Percentiles rank a stretch among this genome's conserved stretches.
Conservation (phyloP, 352 stramenopile genomes). For the Globisporangium parvum region DNA sequence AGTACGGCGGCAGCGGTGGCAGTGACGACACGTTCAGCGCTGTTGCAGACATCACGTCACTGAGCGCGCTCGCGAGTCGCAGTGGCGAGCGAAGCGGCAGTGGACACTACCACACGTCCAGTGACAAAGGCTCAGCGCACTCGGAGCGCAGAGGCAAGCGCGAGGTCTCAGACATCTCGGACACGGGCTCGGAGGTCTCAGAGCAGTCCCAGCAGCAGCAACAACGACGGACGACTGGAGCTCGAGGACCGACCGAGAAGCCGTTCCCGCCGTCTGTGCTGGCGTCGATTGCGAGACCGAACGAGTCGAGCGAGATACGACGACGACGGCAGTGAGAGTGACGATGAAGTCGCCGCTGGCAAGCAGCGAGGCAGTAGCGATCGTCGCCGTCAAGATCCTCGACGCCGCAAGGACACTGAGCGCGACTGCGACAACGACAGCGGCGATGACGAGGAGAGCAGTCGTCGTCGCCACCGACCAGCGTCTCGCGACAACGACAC, state of each 20-base stretch:
- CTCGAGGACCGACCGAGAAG: constrained; percentile 5
- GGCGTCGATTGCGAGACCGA: constrained; percentile 14
- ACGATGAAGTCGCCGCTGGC: constrained; percentile 17
- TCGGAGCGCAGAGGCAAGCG: constrained; percentile 22
- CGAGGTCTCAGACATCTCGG: constrained; percentile 33
- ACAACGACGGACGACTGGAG: constrained; percentile 17
- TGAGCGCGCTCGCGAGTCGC: constrained; percentile 28
- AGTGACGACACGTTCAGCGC: constrained; percentile 29
- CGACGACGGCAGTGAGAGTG: constrained; percentile 1
- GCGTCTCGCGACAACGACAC: background rate
- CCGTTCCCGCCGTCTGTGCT: constrained; percentile 10
- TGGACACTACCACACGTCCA: too few species aligned
- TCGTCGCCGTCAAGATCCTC: constrained; percentile 7
- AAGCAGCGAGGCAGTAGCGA: constrained; percentile 5
- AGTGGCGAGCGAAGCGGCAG: constrained; percentile 14
- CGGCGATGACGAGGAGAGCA: background rate
- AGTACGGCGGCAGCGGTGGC: constrained; percentile 21
- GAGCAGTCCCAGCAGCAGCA: constrained; percentile 13
- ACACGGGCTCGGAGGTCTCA: constrained; percentile 20
- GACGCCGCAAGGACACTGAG: constrained; percentile 4
- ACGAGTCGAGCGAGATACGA: constrained; percentile 8
- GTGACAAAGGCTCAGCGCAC: too few species aligned
- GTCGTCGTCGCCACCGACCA: too few species aligned
- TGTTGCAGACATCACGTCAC: constrained; percentile 46
- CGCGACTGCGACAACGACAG: constrained; percentile 10